A percentile compares a stretch with the other conserved stretches of the same genome.
These are phyloP conservation scores for Phoenix dactylifera DNA, from an alignment of 176 grass and related monocot genomes.

Conservation along the genomic window DNA sequence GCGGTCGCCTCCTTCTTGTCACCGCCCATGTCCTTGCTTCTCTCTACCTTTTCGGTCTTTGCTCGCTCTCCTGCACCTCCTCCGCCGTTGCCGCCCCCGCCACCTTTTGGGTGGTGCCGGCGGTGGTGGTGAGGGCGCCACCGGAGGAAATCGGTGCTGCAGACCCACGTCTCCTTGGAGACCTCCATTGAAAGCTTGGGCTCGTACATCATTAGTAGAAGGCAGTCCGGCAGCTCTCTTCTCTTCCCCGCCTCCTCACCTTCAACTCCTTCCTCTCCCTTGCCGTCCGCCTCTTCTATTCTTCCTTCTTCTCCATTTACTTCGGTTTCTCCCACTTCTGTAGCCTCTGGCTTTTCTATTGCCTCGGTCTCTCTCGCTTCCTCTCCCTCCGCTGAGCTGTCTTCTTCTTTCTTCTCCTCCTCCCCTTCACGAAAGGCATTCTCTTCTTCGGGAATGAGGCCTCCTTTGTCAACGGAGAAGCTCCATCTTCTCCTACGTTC, in stretches of 20 bases:
- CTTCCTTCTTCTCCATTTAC: not conserved
- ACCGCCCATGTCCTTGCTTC: slow-evolving; percentile 4
- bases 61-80: slow-evolving; percentile 19
- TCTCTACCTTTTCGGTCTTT: slow-evolving; percentile 22
- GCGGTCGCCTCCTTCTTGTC: not conserved
- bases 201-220: slow-evolving; percentile 96
- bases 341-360: too few relatives aligned
- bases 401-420: not conserved
- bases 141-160: slow-evolving; percentile 76
- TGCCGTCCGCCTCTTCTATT: not conserved
- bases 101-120: slow-evolving; percentile 10
- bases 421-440: slow-evolving; percentile 46
- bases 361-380: too few relatives aligned
- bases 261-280: slow-evolving; percentile 17
- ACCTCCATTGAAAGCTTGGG: slow-evolving; percentile 99
- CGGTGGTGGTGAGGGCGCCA: slow-evolving; percentile 54
- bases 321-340: too few relatives aligned
- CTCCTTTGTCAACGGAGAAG: slow-evolving; percentile 82
- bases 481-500: slow-evolving; percentile 63
- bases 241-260: slow-evolving; percentile 43
- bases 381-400: too few relatives aligned
- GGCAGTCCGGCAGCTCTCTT: slow-evolving; percentile 72
- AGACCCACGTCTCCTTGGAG: slow-evolving; percentile 93
- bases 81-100: slow-evolving; percentile 4
- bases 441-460: slow-evolving; percentile 54